Evolutionary conservation across 257 asterid genomes (phyloP), one percentile per base, ranked within the genome.

Genomic region (Ajuga chamaepitys): DNA sequence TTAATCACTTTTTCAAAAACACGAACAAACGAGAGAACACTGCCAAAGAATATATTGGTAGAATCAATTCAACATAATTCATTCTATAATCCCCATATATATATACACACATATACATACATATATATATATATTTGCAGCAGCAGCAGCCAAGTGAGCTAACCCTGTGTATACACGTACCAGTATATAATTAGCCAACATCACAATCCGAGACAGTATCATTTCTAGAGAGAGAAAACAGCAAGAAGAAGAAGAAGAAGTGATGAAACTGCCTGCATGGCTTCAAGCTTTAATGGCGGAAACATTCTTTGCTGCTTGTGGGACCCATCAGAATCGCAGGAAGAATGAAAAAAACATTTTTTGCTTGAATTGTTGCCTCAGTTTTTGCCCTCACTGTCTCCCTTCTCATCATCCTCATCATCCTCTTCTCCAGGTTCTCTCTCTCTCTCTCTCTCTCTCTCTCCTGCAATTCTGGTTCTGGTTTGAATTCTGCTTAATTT

Each of bases 381-480:
- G 91, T 64, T 85, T 89, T 67, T 89, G 97, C 86, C 85, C 95
- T 79, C 95, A 87, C 85, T 89, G 97, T 52, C 82, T 87, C 47
- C 87, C 89, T 73, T 73, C 82, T 55, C 97, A 89, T 74, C 84
- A 64, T 4, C 82, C 80, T 20, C 62, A 82, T 9, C 97, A 87
- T 69, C 85, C 86, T 58, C 70, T 87, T 0, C 84, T 89, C 52
- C 97, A 89, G 97, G 97, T 88, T 1, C 7, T 7, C 17, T 6
- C 7, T 22, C 9, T 12, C 14, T 20, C 26, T 5, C 11, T n/a
- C 38, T 62, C 35, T 20, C 17, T 24, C 7, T n/a, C 12, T 63
- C 11, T 21, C 2, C 41, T 22, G 9, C 32, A 51, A 22, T 51
- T 22, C 35, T 22, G 3, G 1, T 24, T 47, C 7, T 22, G n/a